These are phyloP conservation scores for Gomphus bonarii DNA, from an alignment of 1,284 basidiomycete genomes.

Conservation along the genomic window DNA sequence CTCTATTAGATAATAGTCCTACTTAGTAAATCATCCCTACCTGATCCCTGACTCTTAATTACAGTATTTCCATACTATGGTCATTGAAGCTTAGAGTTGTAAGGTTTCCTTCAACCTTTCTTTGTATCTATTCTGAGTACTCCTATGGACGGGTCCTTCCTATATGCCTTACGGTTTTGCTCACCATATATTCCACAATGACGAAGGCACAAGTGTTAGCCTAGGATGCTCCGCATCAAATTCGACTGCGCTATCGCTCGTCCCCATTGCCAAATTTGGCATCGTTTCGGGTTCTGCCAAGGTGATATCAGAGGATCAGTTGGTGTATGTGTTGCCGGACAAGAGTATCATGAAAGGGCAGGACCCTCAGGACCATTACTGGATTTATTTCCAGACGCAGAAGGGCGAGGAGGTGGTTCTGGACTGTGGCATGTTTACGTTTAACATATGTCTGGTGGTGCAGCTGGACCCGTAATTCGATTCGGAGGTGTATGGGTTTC, in stretches of 20 bases:
- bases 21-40: too few relatives aligned
- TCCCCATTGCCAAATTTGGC: slow-evolving; percentile 33
- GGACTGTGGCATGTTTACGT: slow-evolving; percentile 30
- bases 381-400: slow-evolving; percentile 36
- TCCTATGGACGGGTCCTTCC: too few relatives aligned
- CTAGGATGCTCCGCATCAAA: slow-evolving; percentile 16
- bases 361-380: slow-evolving; percentile 34
- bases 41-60: too few relatives aligned
- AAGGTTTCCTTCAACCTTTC: too few relatives aligned
- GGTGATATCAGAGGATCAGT: slow-evolving; percentile 24
- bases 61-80: too few relatives aligned
- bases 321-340: slow-evolving; percentile 24
- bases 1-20: too few relatives aligned
- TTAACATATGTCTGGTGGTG: slow-evolving; percentile 27
- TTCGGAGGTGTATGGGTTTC: not conserved
- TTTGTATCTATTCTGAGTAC: too few relatives aligned
- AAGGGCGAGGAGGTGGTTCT: slow-evolving; percentile 29
- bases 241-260: slow-evolving; percentile 26
- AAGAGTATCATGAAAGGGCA: slow-evolving; percentile 23
- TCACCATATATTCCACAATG: not conserved
- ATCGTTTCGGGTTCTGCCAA: slow-evolving; percentile 26
- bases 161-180: not conserved
- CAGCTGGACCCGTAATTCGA: slow-evolving; percentile 18
- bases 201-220: not conserved
- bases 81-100: too few relatives aligned